A percentile compares a stretch with the other conserved stretches of the same genome.
These are phyloP conservation scores for Pythium periplocum DNA, from an alignment of 352 stramenopile genomes.

Conservation along the genomic window DNA sequence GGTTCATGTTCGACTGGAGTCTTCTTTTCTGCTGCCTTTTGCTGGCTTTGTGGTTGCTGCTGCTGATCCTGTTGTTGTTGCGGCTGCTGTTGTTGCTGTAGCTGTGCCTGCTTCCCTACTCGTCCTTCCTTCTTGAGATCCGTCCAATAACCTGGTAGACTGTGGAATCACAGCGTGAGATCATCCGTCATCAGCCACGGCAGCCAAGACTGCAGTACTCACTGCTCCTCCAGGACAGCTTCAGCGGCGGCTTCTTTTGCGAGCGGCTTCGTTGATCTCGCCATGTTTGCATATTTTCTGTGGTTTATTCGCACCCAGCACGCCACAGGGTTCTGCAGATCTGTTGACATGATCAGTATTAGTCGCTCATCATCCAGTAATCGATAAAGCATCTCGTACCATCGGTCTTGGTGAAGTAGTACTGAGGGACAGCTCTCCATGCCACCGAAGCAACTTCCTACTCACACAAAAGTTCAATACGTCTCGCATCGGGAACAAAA, in stretches of 20 bases:
- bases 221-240: conserved; percentile 20
- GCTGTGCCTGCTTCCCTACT: conserved; percentile 2
- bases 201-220: not conserved
- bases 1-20: conserved; percentile 3
- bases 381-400: conserved; percentile 4
- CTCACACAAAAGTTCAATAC: not conserved
- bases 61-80: not conserved
- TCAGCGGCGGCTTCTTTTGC: conserved; percentile 26
- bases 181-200: no score
- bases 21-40: conserved; percentile 1
- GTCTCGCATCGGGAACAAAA: not conserved
- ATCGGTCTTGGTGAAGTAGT: conserved; percentile 18
- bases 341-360: conserved; percentile 2
- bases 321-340: conserved; percentile 7
- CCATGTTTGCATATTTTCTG: conserved; percentile 8
- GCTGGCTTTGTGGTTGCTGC: no score
- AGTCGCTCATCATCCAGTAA: no score
- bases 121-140: conserved; percentile 12
- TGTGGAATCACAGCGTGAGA: not conserved
- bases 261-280: conserved; percentile 10
- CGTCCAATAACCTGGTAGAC: conserved; percentile 17
- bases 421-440: conserved; percentile 15
- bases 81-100: conserved; percentile 6
- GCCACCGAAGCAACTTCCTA: conserved; percentile 17
- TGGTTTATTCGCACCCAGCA: conserved; percentile 22